Conservation (phyloP, 495 filamentous ascomycete species). For the Polyplosphaeria fusca region DNA sequence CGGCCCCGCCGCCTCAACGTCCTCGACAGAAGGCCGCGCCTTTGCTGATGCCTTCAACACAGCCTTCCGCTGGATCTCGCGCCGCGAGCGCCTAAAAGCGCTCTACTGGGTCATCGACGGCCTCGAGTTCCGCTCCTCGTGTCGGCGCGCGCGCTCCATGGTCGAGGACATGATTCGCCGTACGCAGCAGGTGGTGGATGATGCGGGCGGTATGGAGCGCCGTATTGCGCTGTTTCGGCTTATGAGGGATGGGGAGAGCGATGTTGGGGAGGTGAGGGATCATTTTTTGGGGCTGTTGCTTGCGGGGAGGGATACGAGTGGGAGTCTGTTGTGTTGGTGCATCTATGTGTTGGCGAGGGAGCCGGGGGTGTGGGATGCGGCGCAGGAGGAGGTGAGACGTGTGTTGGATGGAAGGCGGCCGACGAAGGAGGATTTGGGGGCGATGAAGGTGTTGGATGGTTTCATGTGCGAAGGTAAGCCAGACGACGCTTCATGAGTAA, state of each 20-base stretch:
- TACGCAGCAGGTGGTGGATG: neutral
- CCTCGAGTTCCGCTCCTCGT: neutral
- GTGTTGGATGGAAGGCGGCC: neutral
- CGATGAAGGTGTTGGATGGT: neutral
- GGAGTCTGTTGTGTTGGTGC: neutral
- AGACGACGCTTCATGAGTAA: neutral
- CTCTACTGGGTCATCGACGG: neutral
- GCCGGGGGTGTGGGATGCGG: neutral
- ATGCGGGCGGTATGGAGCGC: neutral
- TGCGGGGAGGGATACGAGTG: constrained; percentile 4
- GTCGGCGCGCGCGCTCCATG: neutral
- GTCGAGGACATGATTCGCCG: neutral
- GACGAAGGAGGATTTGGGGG: neutral
- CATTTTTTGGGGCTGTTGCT: neutral
- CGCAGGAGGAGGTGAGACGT: neutral
- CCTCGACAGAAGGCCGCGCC: neutral
- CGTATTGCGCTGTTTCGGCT: neutral
- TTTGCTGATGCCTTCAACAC: neutral
- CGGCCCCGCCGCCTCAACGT: neutral
- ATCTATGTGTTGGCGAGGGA: neutral
- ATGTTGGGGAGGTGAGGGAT: neutral
- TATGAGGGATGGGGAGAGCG: neutral
- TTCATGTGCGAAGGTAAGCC: neutral
- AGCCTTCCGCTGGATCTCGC: neutral
- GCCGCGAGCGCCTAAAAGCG: neutral